Base-by-base conservation (phyloP, 176 grass and related monocot species). In the Ananas comosus region DNA sequence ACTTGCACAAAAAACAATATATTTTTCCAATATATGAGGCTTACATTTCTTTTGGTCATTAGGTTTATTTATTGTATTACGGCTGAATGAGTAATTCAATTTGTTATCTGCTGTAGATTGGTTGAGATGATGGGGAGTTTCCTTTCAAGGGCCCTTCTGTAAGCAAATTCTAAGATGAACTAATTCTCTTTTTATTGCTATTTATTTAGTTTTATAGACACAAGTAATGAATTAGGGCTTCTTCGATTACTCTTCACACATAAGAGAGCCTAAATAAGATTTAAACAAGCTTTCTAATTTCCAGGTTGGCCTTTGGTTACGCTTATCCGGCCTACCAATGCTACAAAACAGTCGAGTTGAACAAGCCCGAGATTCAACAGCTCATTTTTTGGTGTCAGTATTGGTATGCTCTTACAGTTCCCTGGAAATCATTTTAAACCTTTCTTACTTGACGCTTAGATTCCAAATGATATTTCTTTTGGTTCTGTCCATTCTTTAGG, bases 291-390 rank as follows among this genome's bases (percentile, higher is more conserved):
- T 67, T 28, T 16, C 9, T 49, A 9, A 17, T 11, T 3, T 49
- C 7, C 10, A 67, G 65, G 12, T 67, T 67, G 65, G 65, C 16
- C n/a, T 48, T 67, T 48, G 65, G 65, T 25, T 67, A 67, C 19
- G 65, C 42, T 18, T 67, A 67, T 48, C 65, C 65, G 12, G 65
- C 65, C 13, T 67, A 67, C 48, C 29, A 67, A 49, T 67, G 65
- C 65, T 67, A 48, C 65, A 67, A 67, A 67, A 49, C 29, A 17
- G 65, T 67, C 29, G 65, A 67, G 65, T 49, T 67, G 65, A 67
- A 67, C 65, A 67, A 48, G 65, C 65, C 65, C n/a, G 65, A 67
- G 65, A 48, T 67, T 67, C 29, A 67, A 47, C 65, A 67, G 65
- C 29, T 67, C 28, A 67, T 49, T 48, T 67, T 67, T 48, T 67